Percentiles rank a stretch among this genome's conserved stretches.
Evolutionary conservation across 805 yeast genomes (phyloP).

Genomic region (Saccharomyces paradoxus): DNA sequence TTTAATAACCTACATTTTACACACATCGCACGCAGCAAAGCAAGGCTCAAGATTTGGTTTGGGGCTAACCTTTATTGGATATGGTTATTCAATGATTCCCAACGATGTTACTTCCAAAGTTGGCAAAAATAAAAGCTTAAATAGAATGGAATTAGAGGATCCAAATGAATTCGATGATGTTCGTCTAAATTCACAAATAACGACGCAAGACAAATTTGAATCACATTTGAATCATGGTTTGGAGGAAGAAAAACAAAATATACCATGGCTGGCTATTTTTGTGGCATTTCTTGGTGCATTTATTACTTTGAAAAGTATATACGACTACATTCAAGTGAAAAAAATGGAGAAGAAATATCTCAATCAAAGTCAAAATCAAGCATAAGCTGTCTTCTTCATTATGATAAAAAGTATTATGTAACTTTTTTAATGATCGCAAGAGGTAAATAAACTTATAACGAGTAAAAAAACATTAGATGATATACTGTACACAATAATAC

Average conservation of each 20-base stretch:
- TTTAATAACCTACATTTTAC: conserved; percentile 78
- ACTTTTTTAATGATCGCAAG: neutral
- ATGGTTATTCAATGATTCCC: conserved; percentile 54
- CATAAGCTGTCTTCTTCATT: neutral
- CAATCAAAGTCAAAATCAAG: conserved; percentile 17
- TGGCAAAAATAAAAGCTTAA: conserved; percentile 22
- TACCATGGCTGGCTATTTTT: conserved; percentile 52
- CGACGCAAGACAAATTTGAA: conserved; percentile 23
- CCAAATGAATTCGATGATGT: conserved; percentile 50
- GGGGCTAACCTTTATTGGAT: conserved; percentile 72
- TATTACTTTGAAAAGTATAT: conserved; percentile 56
- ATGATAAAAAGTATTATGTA: neutral
- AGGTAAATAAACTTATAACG: neutral
- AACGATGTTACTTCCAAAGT: conserved; percentile 30
- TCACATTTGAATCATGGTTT: conserved; percentile 26
- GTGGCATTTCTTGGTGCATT: conserved; percentile 62
- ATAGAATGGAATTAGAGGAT: conserved; percentile 44
- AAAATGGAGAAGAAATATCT: conserved; percentile 49
- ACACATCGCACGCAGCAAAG: conserved; percentile 94
- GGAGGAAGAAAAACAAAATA: conserved; percentile 26
- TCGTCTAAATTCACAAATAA: conserved; percentile 17
- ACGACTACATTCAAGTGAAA: conserved; percentile 68
- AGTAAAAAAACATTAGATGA: neutral
- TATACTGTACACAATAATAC: neutral
- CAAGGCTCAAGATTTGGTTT: conserved; percentile 91